Evolutionary conservation across 2,329 filamentous ascomycete genomes (phyloP).

Genomic region (Coleophoma eucalyptorum): DNA sequence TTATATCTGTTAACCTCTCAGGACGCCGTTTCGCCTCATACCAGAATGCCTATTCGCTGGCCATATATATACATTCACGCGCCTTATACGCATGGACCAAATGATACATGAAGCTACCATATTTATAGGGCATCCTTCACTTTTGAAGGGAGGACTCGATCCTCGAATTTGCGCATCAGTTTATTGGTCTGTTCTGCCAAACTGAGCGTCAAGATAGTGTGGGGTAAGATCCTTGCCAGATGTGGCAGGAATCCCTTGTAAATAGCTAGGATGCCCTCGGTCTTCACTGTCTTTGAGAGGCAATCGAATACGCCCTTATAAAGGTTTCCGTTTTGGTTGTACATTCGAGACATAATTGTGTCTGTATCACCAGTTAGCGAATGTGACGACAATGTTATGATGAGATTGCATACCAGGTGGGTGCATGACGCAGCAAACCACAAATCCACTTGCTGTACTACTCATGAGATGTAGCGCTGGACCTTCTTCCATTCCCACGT

Average conservation of each 20-base stretch:
- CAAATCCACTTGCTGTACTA: conserved; percentile 87
- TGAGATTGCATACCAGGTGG: conserved; percentile 65
- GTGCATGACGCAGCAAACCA: conserved; percentile 97
- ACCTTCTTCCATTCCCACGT: conserved; percentile 87
- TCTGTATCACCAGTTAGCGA: conserved; percentile 43
- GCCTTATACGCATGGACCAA: too few relatives aligned
- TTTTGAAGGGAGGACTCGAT: conserved; percentile 42
- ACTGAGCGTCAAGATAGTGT: conserved; percentile 90
- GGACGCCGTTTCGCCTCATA: too few relatives aligned
- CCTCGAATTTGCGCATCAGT: conserved; percentile 76
- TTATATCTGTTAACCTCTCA: background rate
- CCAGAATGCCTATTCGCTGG: too few relatives aligned
- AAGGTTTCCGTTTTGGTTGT: conserved; percentile 98
- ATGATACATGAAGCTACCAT: too few relatives aligned
- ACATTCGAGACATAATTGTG: conserved; percentile 97
- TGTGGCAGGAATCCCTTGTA: conserved; percentile 99
- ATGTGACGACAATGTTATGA: background rate
- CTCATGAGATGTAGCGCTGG: conserved; percentile 84
- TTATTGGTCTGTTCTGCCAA: conserved; percentile 98
- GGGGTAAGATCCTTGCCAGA: conserved; percentile 87
- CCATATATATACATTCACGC: too few relatives aligned
- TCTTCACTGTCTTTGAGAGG: conserved; percentile 82
- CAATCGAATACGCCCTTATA: conserved; percentile 94
- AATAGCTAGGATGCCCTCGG: conserved; percentile 85
- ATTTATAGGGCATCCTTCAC: background rate